Evolutionary conservation across 768 basidiomycete species (phyloP).

Genomic region (Erythrobasidium yunnanense): DNA sequence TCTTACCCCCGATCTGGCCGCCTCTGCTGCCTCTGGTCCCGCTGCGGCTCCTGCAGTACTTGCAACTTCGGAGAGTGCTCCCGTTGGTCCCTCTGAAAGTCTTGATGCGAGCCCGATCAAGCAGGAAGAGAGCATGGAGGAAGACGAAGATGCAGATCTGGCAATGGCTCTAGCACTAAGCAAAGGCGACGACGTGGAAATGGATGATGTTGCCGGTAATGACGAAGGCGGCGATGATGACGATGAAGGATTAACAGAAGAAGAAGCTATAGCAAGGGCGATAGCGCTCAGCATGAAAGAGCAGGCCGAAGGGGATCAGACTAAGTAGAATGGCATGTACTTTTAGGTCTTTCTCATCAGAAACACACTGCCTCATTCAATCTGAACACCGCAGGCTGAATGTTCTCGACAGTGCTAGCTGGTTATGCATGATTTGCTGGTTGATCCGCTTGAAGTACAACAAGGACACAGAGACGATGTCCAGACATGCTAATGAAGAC

Average conservation of each 20-base stretch:
- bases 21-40: slow-evolving; percentile 1
- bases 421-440: no score
- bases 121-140: slow-evolving; percentile 42
- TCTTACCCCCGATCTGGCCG: not conserved
- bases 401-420: no score
- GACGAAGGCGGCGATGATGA: slow-evolving; percentile 46
- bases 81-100: slow-evolving; percentile 33
- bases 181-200: slow-evolving; percentile 45
- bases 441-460: no score
- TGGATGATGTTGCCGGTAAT: slow-evolving; percentile 47
- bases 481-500: no score
- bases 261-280: slow-evolving; percentile 78
- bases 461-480: no score
- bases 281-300: slow-evolving; percentile 49
- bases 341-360: not conserved
- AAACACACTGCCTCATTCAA: no score
- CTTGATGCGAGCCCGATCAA: slow-evolving; percentile 30
- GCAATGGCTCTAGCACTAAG: slow-evolving; percentile 62
- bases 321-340: not conserved
- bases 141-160: slow-evolving; percentile 68
- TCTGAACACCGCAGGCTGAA: no score
- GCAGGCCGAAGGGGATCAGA: slow-evolving; percentile 47
- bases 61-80: slow-evolving; percentile 42
- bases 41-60: slow-evolving; percentile 36
- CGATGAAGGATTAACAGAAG: slow-evolving; percentile 62